These are phyloP conservation scores for Pachysandra terminalis DNA, from an alignment of 164 flowering plant species.

Conservation along the genomic window DNA sequence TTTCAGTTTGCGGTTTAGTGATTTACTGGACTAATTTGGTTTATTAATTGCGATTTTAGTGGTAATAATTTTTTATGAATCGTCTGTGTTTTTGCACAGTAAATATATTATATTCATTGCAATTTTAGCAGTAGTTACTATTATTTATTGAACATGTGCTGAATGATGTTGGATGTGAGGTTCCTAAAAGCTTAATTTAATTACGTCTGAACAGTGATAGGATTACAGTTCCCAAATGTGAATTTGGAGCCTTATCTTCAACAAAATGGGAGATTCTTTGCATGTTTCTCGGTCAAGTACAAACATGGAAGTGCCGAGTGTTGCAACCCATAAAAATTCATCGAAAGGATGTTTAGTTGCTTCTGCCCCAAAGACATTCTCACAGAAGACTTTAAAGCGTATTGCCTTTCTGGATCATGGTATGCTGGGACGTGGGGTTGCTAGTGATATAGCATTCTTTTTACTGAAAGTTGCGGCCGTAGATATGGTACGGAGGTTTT, in stretches of 20 bases:
- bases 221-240: no score
- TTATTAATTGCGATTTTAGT: no score
- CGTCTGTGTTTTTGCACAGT: no score
- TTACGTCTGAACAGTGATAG: no score
- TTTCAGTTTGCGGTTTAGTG: no score
- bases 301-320: slow-evolving; percentile 15
- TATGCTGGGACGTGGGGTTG: slow-evolving; percentile 27
- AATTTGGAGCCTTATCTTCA: slow-evolving; percentile 1
- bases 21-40: no score
- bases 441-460: slow-evolving; percentile 46
- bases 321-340: slow-evolving; percentile 13
- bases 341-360: slow-evolving; percentile 24
- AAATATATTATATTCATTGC: no score
- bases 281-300: slow-evolving; percentile 19
- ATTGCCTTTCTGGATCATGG: slow-evolving; percentile 22
- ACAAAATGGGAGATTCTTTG: slow-evolving; percentile 40
- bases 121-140: no score
- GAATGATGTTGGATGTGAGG: no score
- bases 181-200: no score
- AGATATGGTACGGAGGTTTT: slow-evolving; percentile 68
- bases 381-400: slow-evolving; percentile 11
- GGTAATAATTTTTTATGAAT: no score
- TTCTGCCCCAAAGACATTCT: slow-evolving; percentile 19
- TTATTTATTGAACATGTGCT: no score
- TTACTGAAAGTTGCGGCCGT: slow-evolving; percentile 67